Base-by-base conservation (phyloP, 768 basidiomycete genomes). In the Lactarius tabidus region DNA sequence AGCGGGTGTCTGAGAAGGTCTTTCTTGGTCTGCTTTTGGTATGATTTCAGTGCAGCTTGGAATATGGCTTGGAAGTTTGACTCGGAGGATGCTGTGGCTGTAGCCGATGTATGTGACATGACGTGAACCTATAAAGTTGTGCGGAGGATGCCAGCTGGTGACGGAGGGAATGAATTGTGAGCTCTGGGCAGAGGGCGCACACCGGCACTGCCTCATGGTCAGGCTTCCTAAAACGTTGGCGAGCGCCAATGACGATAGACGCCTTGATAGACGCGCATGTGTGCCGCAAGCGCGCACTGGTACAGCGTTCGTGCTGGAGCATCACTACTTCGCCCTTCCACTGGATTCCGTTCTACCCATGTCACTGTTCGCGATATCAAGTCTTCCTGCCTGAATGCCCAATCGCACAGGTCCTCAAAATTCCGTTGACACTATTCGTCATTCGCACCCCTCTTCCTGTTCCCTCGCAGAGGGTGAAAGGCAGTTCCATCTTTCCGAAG, bases 301-400 rank as follows among this genome's bases (percentile, higher is more conserved):
- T 9, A 65, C 75, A 43, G 59, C 71, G 54, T 75, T 77, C 38
- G 71, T 74, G 23, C 67, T 83, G 23, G 80, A 82, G 67, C 81
- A 82, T 67, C 81, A 84, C 12, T 64, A 93, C 38, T 84, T 94
- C 71, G 75, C 83, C 4, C 81, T 91, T 69, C 76, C 95, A 52
- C 82, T 89, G 4, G 80, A 82, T 54, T 80, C 85, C 0, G 77
- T 90, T 51, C 76, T 82, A 3, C 91, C 9, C 85, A 87, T 3
- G 89, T 93, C 66, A 77, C 93, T 66, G 84, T 90, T 67, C 90
- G 95, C 70, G 97, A 97, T 74, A 90, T 99, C 79, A 89, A 85
- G 77, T 93, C 91, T 31, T 95, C 93, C 0, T 95, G 98, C 75
- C 91, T 91, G 76, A 91, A 99, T 74, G 96, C 97, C 97, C 1